Conservation (phyloP, 208 protist genomes). For the Phytomonas sp. region DNA sequence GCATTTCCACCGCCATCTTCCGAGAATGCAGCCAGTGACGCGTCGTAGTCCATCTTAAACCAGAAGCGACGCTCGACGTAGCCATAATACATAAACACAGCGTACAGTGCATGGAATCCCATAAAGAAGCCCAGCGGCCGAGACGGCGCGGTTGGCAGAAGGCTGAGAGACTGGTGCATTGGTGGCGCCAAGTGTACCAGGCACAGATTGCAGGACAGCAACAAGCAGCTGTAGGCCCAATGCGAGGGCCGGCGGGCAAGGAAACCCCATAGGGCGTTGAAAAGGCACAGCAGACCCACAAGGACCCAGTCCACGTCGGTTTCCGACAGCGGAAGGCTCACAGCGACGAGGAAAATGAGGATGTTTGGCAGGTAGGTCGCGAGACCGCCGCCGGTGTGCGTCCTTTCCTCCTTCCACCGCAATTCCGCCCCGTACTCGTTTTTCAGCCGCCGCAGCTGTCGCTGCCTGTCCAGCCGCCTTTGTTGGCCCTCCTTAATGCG, state of each 20-base stretch:
- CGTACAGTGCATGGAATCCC: conserved; percentile 23
- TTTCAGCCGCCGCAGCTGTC: conserved; percentile 47
- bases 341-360: conserved; percentile 64
- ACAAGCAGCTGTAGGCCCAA: conserved; percentile 39
- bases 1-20: conserved; percentile 3
- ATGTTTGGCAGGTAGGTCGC: conserved; percentile 55
- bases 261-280: conserved; percentile 43
- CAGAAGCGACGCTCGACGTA: conserved; percentile 43
- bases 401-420: conserved; percentile 18
- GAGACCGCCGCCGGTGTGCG: conserved; percentile 11
- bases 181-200: conserved; percentile 45
- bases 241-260: conserved; percentile 36
- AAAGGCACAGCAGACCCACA: conserved; percentile 33
- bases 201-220: conserved; percentile 48
- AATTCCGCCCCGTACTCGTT: conserved; percentile 45
- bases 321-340: conserved; percentile 75
- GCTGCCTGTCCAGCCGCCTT: conserved; percentile 44
- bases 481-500: conserved; percentile 55
- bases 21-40: background rate
- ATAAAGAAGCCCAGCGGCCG: conserved; percentile 24
- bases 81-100: conserved; percentile 27
- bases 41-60: conserved; percentile 6
- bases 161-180: conserved; percentile 38
- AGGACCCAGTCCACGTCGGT: conserved; percentile 66
- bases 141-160: conserved; percentile 23